A percentile compares a stretch with the other conserved stretches of the same genome.
Evolutionary conservation across 2,329 filamentous ascomycete species (phyloP).

Genomic region (Sclerotinia subarctica): DNA sequence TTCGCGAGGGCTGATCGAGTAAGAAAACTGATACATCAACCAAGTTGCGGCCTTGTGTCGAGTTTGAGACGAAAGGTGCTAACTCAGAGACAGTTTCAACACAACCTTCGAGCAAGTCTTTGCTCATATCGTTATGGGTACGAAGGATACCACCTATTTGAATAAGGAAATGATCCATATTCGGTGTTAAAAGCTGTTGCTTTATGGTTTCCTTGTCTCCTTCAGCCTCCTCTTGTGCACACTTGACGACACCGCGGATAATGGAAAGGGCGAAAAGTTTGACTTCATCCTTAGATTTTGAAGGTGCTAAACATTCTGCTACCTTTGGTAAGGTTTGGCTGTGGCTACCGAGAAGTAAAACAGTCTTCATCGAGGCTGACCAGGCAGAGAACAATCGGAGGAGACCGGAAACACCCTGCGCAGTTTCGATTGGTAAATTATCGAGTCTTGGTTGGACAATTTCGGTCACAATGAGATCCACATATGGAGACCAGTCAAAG

Average conservation of each 20-base stretch:
- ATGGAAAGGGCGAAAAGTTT: constrained; percentile 78
- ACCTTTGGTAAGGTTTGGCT: constrained; percentile 64
- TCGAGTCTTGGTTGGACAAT: constrained; percentile 73
- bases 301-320: constrained; percentile 66
- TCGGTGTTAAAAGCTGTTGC: constrained; percentile 54
- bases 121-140: constrained; percentile 54
- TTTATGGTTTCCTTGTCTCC: constrained; percentile 49
- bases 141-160: constrained; percentile 68
- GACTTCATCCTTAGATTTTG: constrained; percentile 80
- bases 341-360: constrained; percentile 62
- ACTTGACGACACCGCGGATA: constrained; percentile 63
- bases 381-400: constrained; percentile 79
- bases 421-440: constrained; percentile 78
- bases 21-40: constrained; percentile 78
- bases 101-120: constrained; percentile 73
- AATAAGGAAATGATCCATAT: constrained; percentile 58
- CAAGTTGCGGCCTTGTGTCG: constrained; percentile 70
- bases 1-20: constrained; percentile 77
- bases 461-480: constrained; percentile 67
- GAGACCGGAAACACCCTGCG: constrained; percentile 81
- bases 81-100: constrained; percentile 77
- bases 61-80: constrained; percentile 64
- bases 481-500: constrained; percentile 71
- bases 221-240: constrained; percentile 55
- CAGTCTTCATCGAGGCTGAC: constrained; percentile 64